Evolutionary conservation across 257 asterid genomes (phyloP).

Genomic region (Nicotiana noctiflora): DNA sequence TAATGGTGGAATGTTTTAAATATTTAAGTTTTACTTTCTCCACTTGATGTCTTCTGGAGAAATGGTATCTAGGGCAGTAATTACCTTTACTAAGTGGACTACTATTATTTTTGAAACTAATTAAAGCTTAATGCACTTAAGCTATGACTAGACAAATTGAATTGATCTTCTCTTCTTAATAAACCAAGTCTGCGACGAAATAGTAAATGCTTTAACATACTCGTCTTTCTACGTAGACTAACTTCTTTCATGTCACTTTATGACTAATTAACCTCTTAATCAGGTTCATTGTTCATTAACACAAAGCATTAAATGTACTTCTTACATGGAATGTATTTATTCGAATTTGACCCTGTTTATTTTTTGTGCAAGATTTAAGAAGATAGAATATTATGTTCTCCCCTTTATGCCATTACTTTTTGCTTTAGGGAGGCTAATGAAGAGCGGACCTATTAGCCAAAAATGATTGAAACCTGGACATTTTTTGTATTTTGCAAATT

Average conservation of each 20-base stretch:
- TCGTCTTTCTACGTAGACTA: neutral
- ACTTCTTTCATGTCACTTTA: neutral
- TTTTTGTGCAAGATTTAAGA: too few relatives aligned
- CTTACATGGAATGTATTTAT: neutral
- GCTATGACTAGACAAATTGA: neutral
- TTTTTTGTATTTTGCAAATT: too few relatives aligned
- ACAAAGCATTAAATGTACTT: neutral
- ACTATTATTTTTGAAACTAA: neutral
- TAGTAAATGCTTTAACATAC: neutral
- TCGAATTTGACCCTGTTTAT: too few relatives aligned
- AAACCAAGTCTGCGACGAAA: neutral
- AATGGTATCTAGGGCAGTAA: neutral
- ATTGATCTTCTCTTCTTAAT: neutral
- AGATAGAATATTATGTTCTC: too few relatives aligned
- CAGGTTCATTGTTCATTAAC: neutral
- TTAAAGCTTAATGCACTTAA: neutral
- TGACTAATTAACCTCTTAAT: neutral
- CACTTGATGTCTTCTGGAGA: neutral
- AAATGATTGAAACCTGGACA: too few relatives aligned
- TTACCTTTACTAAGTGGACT: neutral
- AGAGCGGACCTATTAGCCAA: too few relatives aligned
- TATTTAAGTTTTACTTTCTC: neutral
- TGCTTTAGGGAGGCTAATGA: too few relatives aligned
- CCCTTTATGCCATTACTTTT: too few relatives aligned
- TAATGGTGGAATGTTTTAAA: too few relatives aligned